phyloP scores from a whole-genome alignment of 306 rosid species.

The Castanospermum australe region DNA sequence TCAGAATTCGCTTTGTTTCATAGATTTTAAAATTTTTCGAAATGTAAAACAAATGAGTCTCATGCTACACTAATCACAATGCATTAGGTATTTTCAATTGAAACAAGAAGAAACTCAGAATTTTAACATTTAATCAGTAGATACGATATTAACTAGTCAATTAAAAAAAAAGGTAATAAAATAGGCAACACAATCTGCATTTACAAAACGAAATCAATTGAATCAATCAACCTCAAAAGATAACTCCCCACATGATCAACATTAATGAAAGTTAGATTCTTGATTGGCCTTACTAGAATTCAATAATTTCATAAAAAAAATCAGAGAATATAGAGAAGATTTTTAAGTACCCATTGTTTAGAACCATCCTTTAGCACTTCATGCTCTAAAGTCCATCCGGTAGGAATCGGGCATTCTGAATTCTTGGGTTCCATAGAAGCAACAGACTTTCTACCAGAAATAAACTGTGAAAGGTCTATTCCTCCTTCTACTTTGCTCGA shows the following conservation, averaged over 20 bases:
- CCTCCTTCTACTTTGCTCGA: background rate
- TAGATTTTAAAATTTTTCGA: background rate
- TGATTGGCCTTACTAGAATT: background rate
- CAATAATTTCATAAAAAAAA: background rate
- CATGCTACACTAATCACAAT: background rate
- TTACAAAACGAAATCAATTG: slow-evolving; percentile 8
- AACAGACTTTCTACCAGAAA: background rate
- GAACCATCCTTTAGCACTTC: background rate
- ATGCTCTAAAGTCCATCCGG: slow-evolving; percentile 2
- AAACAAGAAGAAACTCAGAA: background rate
- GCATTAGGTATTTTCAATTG: background rate
- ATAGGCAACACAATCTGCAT: background rate
- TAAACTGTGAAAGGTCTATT: background rate
- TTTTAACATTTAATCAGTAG: slow-evolving; percentile 7
- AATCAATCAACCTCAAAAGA: slow-evolving; percentile 4
- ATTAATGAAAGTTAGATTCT: background rate
- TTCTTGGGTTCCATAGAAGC: background rate
- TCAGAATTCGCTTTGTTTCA: background rate
- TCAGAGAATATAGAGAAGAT: slow-evolving; percentile 1
- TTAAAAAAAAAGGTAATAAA: background rate
- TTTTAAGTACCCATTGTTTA: background rate
- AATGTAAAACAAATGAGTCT: background rate
- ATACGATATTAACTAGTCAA: slow-evolving; percentile 3
- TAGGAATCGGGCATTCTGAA: background rate
- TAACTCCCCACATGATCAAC: background rate